Base-by-base conservation (phyloP, 2,329 filamentous ascomycete species). In the Fusarium siculi region DNA sequence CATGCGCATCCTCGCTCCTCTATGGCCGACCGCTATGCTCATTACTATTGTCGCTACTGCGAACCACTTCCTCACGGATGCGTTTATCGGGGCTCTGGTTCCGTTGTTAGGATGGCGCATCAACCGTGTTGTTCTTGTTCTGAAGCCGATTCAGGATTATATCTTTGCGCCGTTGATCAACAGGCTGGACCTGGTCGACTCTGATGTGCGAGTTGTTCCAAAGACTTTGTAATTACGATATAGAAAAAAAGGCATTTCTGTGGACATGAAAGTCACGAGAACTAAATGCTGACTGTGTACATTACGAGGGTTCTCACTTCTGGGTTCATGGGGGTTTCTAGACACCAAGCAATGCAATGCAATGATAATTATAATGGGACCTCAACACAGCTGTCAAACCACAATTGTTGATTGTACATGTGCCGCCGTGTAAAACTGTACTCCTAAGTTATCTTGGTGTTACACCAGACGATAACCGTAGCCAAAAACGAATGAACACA, bases 11-110 rank as follows among this genome's bases (percentile, higher is more conserved):
- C 30, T 86, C 2, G 84, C 83, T 2, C 81, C 81, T 5, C 59
- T 86, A 4, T 86, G 85, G 85, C 84, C 84, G 4, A 56, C 77
- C 7, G 76, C 80, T 15, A 86, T 86, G 84, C 75, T 80, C 30
- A 68, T 84, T 42, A 84, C 82, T 4, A 83, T 84, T 23, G 70
- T 84, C 25, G 80, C 82, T 2, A 84, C 82, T 5, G 82, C 82
- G 9, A 84, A 84, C 39, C 82, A 84, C 58, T 84, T 82, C 46
- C 56, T 84, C 3, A 69, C 78, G 2, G 82, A 84, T 64, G 82
- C 82, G 0, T 50, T 79, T 4, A 75, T 84, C 1, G 82, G 82
- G 0, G 80, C 79, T 19, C 28, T 78, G 25, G 76, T 84, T 11
- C 80, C 81, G 1, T 60, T 77, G 9, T 30, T 84, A 0, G 82